phyloP scores from a whole-genome alignment of 2,329 filamentous ascomycete genomes.

The Sporothrix pseudoabietina region DNA sequence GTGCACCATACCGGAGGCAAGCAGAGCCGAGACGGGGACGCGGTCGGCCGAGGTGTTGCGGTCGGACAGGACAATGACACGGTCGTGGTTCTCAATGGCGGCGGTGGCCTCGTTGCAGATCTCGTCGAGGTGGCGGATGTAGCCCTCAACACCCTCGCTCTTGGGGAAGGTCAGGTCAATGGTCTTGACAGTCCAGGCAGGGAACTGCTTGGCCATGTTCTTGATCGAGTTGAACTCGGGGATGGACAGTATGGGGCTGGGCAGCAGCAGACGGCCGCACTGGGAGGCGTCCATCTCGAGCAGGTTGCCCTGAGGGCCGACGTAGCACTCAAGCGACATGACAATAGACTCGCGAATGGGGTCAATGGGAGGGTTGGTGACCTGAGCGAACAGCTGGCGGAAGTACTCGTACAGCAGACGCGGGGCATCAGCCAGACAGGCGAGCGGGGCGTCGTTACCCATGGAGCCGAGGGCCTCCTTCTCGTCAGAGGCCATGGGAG shows the following conservation, averaged over 20 bases:
- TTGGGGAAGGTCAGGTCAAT: slow-evolving; percentile 79
- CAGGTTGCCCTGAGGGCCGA: slow-evolving; percentile 92
- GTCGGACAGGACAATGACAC: slow-evolving; percentile 86
- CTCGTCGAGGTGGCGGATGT: slow-evolving; percentile 80
- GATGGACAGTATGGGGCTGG: slow-evolving; percentile 85
- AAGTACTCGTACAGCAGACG: slow-evolving; percentile 95
- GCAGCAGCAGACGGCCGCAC: slow-evolving; percentile 80
- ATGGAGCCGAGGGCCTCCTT: slow-evolving; percentile 97
- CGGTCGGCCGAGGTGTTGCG: slow-evolving; percentile 80
- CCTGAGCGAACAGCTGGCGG: slow-evolving; percentile 94
- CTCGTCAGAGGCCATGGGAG: slow-evolving; percentile 94
- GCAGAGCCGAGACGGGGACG: slow-evolving; percentile 79
- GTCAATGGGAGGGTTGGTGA: slow-evolving; percentile 96
- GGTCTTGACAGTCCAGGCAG: slow-evolving; percentile 81
- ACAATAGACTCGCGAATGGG: slow-evolving; percentile 96
- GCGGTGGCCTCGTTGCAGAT: slow-evolving; percentile 85
- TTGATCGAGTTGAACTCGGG: slow-evolving; percentile 87
- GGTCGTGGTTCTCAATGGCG: slow-evolving; percentile 80
- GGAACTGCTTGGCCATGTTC: slow-evolving; percentile 71
- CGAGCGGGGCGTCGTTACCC: slow-evolving; percentile 94
- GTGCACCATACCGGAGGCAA: slow-evolving; percentile 91
- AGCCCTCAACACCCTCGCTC: slow-evolving; percentile 77
- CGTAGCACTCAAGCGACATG: slow-evolving; percentile 96
- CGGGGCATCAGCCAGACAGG: slow-evolving; percentile 86
- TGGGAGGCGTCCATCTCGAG: slow-evolving; percentile 91